Percentiles rank a stretch among this genome's conserved stretches.
Evolutionary conservation across 139 green algal genomes (phyloP).

Genomic region (Axilococcus clingmanii): DNA sequence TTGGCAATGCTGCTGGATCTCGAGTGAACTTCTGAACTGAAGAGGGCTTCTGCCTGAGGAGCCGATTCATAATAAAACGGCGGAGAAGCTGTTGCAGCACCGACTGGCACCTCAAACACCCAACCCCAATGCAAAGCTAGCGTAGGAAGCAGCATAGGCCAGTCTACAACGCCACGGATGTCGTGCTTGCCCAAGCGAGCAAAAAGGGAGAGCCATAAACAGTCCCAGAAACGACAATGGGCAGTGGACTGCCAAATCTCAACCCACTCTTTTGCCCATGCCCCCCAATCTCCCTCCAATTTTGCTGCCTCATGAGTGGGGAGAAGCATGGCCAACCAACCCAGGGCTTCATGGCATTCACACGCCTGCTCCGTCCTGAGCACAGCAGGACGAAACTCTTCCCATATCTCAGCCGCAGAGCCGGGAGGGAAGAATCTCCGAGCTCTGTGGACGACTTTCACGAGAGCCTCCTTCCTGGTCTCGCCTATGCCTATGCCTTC

Average conservation of each 20-base stretch:
- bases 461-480: constrained; percentile 22
- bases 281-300: constrained; percentile 14
- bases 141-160: constrained; percentile 32
- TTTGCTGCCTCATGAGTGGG: constrained; percentile 38
- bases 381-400: constrained; percentile 6
- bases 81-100: constrained; percentile 27
- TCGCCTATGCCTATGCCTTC: constrained; percentile 32
- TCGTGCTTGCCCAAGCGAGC: constrained; percentile 63
- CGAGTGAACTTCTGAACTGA: constrained; percentile 9
- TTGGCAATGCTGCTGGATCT: constrained; percentile 17
- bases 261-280: constrained; percentile 47
- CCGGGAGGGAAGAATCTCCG: constrained; percentile 34
- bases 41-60: not conserved
- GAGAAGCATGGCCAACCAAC: constrained; percentile 54
- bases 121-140: constrained; percentile 49
- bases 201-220: constrained; percentile 50
- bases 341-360: constrained; percentile 36
- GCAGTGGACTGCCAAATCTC: constrained; percentile 30
- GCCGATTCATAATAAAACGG: constrained; percentile 22
- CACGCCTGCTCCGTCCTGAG: constrained; percentile 11
- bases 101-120: constrained; percentile 68
- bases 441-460: constrained; percentile 19
- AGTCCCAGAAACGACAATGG: constrained; percentile 41
- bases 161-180: constrained; percentile 47
- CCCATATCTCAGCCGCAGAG: constrained; percentile 36